phyloP scores from a whole-genome alignment of 352 stramenopile species.

The Pythium folliculosum region DNA sequence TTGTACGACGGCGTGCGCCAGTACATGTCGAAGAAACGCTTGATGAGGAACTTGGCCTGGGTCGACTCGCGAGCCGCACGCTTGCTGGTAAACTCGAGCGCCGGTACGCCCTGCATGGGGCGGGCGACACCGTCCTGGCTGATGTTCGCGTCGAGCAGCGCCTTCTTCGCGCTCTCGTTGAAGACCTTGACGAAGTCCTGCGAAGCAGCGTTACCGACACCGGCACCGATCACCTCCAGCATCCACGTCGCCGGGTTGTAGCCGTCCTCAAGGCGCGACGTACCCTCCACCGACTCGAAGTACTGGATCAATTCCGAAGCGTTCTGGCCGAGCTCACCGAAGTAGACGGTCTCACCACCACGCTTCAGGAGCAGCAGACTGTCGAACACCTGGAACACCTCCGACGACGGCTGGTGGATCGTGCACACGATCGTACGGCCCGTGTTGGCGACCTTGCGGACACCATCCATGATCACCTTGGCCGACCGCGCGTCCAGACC shows the following conservation, averaged over 20 bases:
- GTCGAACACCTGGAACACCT: slow-evolving; percentile 26
- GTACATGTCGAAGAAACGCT: slow-evolving; percentile 36
- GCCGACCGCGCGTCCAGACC: slow-evolving; percentile 79
- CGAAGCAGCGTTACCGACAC: slow-evolving; percentile 34
- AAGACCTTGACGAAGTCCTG: slow-evolving; percentile 24
- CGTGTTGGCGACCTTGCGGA: slow-evolving; percentile 76
- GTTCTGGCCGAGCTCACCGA: slow-evolving; percentile 25
- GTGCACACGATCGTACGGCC: slow-evolving; percentile 34
- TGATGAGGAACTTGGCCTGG: slow-evolving; percentile 29
- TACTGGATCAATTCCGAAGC: slow-evolving; percentile 36
- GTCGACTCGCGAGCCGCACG: slow-evolving; percentile 8
- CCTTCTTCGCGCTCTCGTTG: slow-evolving; percentile 16
- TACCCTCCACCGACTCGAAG: slow-evolving; percentile 44
- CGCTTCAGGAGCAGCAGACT: slow-evolving; percentile 17
- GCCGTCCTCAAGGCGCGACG: slow-evolving; percentile 32
- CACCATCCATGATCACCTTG: slow-evolving; percentile 68
- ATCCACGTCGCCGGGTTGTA: slow-evolving; percentile 60
- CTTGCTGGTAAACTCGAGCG: slow-evolving; percentile 26
- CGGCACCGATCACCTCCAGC: slow-evolving; percentile 46
- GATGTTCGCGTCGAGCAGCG: slow-evolving; percentile 14
- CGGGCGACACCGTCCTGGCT: slow-evolving; percentile 9
- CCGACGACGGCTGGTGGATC: slow-evolving; percentile 31
- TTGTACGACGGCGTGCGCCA: slow-evolving; percentile 81
- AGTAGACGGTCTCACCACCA: slow-evolving; percentile 23
- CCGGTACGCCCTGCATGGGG: slow-evolving; percentile 3